Percentiles rank a stretch among this genome's conserved stretches.
phyloP scores from a whole-genome alignment of 2,329 filamentous ascomycete genomes.

The Xylariaceae sp. region DNA sequence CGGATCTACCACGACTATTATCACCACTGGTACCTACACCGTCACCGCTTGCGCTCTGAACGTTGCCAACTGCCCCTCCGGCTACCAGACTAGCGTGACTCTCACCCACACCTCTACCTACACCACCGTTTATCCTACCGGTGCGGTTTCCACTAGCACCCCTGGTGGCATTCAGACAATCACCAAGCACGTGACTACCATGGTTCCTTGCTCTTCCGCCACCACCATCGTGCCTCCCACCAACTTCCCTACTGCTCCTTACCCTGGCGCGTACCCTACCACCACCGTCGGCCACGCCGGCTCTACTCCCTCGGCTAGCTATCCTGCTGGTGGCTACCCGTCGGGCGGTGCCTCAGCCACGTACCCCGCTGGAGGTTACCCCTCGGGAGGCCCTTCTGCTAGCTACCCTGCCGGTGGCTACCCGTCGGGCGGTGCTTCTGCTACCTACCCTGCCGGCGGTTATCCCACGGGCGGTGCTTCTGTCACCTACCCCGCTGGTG shows the following conservation, averaged over 20 bases:
- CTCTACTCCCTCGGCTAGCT: conserved; percentile 1
- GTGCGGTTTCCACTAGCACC: conserved; percentile 12
- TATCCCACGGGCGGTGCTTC: not conserved
- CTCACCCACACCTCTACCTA: conserved; percentile 30
- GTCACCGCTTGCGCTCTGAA: conserved; percentile 34
- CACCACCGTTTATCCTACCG: conserved; percentile 29
- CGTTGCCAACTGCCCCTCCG: conserved; percentile 36
- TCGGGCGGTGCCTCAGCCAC: not conserved
- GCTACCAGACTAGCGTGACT: conserved; percentile 31
- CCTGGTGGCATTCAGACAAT: conserved; percentile 15
- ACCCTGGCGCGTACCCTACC: conserved; percentile 14
- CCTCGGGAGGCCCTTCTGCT: not conserved
- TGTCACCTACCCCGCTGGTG: not conserved
- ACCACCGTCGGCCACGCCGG: conserved; percentile 7
- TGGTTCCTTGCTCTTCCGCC: conserved; percentile 21
- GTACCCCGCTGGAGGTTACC: not conserved
- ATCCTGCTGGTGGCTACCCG: conserved; percentile 2
- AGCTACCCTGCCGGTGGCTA: not conserved
- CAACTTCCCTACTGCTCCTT: conserved; percentile 10
- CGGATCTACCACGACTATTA: conserved; percentile 18
- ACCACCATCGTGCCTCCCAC: conserved; percentile 26
- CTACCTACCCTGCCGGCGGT: conserved; percentile 4
- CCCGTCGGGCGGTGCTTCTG: conserved; percentile 2
- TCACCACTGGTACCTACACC: conserved; percentile 24
- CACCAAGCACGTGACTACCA: conserved; percentile 22